Percentiles rank a stretch among this genome's conserved stretches.
phyloP scores from a whole-genome alignment of 805 yeast genomes.

The Yarrowia sp. region DNA sequence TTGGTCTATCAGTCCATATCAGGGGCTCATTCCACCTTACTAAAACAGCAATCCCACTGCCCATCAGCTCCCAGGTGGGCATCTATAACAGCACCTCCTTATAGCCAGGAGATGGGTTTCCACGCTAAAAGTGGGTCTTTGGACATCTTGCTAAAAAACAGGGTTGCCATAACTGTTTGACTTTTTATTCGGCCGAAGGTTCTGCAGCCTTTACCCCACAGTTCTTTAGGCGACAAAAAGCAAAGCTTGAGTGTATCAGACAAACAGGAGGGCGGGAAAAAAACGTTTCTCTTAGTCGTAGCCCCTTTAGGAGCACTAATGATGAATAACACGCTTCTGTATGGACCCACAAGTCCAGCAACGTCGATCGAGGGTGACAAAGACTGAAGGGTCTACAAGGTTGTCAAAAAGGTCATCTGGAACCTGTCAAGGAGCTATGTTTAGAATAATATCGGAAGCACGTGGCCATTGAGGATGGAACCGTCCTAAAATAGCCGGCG shows the following conservation, averaged over 20 bases:
- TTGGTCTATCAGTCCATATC: too few relatives aligned
- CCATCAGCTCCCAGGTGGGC: constrained; percentile 2
- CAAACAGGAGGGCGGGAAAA: not conserved
- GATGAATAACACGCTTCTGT: constrained; percentile 1
- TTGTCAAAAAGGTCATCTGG: not conserved
- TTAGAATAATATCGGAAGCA: not conserved
- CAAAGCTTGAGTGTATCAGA: not conserved
- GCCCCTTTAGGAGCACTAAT: not conserved
- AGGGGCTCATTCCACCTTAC: not conserved
- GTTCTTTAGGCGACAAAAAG: not conserved
- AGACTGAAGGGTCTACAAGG: not conserved
- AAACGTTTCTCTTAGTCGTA: not conserved
- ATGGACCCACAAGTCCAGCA: constrained; percentile 3
- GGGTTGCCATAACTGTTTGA: not conserved
- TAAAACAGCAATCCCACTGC: not conserved
- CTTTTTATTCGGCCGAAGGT: constrained; percentile 12
- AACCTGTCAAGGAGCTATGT: not conserved
- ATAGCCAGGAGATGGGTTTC: not conserved
- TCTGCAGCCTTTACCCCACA: constrained; percentile 21
- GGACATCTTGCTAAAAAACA: not conserved
- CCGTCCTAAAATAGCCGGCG: not conserved
- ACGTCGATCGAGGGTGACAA: not conserved
- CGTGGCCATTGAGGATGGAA: not conserved
- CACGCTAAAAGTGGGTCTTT: constrained; percentile 13
- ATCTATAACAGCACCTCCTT: not conserved